These are phyloP conservation scores for Microsporum ferrugineum DNA, from an alignment of 2,329 filamentous ascomycete genomes.

Conservation along the genomic window DNA sequence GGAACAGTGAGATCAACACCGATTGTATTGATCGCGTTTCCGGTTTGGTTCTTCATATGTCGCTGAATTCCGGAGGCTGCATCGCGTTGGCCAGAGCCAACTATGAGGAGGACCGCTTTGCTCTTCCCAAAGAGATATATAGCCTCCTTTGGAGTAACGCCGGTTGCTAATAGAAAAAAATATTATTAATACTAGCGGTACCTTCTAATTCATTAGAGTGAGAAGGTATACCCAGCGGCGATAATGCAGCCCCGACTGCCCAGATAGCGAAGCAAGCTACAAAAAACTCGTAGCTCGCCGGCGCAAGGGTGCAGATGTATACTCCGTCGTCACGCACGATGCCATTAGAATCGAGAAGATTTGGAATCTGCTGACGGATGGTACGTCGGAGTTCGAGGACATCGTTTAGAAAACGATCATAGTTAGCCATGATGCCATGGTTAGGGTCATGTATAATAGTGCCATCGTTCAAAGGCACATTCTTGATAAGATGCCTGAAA, in stretches of 20 bases:
- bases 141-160: neutral
- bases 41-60: neutral
- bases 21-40: neutral
- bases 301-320: constrained; percentile 34
- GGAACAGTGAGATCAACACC: neutral
- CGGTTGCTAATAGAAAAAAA: neutral
- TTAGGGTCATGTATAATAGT: neutral
- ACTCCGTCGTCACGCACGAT: neutral
- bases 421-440: neutral
- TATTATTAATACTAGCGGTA: neutral
- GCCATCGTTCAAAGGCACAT: neutral
- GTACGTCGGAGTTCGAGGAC: neutral
- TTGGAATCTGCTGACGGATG: neutral
- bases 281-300: constrained; percentile 39
- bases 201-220: neutral
- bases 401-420: neutral
- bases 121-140: neutral
- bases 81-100: neutral
- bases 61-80: neutral
- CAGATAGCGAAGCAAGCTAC: constrained; percentile 39
- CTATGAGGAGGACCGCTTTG: neutral
- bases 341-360: neutral
- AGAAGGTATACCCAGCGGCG: constrained; percentile 28
- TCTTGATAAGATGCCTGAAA: neutral
- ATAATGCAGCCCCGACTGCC: constrained; percentile 37